Evolutionary conservation across 345 rosid species (phyloP), one percentile per base, ranked within the genome.

Genomic region (Populus pruinosa): DNA sequence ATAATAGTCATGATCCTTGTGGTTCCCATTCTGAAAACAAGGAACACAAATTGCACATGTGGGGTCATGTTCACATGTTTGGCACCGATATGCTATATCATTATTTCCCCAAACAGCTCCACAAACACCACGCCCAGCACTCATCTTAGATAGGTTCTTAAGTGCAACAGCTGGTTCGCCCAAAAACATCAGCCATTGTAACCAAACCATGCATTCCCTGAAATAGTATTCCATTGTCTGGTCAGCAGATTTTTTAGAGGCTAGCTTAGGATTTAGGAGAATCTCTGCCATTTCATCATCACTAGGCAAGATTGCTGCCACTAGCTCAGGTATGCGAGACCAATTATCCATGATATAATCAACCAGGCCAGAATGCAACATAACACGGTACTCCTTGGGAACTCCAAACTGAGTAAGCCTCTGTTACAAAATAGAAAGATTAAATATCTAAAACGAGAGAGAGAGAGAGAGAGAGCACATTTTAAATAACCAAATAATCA

Each of bases 41-140:
- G 96, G 90, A 74, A 91, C 96, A 38, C 99, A 96, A 75, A 96
- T 91, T 29, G 97, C 99, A 87, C 99, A 96, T 64, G 99, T 96
- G 1, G 96, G 92, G 69, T 96, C 99, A 72, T 87, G 85, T 78
- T 91, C 93, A 68, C 99, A 96, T 0, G 98, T 92, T 80, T 90
- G 83, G 78, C 98, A 96, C 85, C 87, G 83, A 82, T 90, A 96
- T 5, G 99, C 99, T 71, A 96, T 86, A 86, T 96, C 99, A 84
- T 88, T 87, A n/a, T 41, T 71, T 69, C 96, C 99, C 99, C 98
- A 96, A 70, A 93, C 99, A 23, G 96, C 90, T 27, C 93, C 99
- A 82, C 99, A 96, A 75, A 96, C 98, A 77, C 97, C 99, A 50
- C 91, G 90, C 72, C 89, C 94, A 75, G 66, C 71, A 74, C 85